Evolutionary conservation across 2,329 filamentous ascomycete genomes (phyloP).

Genomic region (Elsinoe ampelina): DNA sequence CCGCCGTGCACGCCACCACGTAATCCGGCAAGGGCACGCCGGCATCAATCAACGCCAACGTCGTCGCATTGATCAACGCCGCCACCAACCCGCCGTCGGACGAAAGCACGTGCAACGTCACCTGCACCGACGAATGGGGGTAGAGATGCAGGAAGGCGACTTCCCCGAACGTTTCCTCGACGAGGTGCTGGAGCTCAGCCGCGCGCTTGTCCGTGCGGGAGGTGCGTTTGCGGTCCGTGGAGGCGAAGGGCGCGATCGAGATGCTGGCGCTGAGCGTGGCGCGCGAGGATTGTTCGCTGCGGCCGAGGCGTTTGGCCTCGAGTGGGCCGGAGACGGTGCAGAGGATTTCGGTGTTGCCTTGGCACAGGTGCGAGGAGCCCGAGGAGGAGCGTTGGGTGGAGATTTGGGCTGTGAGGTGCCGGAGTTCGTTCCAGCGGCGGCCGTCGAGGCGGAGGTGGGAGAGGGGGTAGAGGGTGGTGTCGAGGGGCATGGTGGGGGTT

Average conservation of each 20-base stretch:
- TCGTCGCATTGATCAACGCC: slow-evolving; percentile 81
- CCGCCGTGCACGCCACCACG: slow-evolving; percentile 78
- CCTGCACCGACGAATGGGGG: slow-evolving; percentile 73
- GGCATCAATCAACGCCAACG: slow-evolving; percentile 85
- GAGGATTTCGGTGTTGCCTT: slow-evolving; percentile 96
- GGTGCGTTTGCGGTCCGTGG: slow-evolving; percentile 71
- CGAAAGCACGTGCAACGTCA: slow-evolving; percentile 78
- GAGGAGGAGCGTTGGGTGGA: slow-evolving; percentile 87
- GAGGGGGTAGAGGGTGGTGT: slow-evolving; percentile 83
- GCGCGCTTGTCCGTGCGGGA: slow-evolving; percentile 73
- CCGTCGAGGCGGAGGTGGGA: slow-evolving; percentile 59
- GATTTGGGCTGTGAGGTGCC: slow-evolving; percentile 78
- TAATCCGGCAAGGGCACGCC: slow-evolving; percentile 94
- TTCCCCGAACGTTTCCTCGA: slow-evolving; percentile 65
- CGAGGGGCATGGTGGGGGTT: slow-evolving; percentile 67
- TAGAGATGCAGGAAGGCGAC: slow-evolving; percentile 81
- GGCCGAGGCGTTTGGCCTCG: slow-evolving; percentile 50
- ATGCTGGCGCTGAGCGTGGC: slow-evolving; percentile 73
- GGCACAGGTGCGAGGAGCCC: slow-evolving; percentile 86
- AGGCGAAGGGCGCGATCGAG: slow-evolving; percentile 77
- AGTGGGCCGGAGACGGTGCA: slow-evolving; percentile 81
- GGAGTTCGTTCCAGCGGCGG: slow-evolving; percentile 96
- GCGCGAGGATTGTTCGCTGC: slow-evolving; percentile 39
- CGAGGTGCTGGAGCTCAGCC: slow-evolving; percentile 69
- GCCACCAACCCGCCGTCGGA: slow-evolving; percentile 87